Evolutionary conservation across 1,139 yeast genomes (phyloP).

Genomic region (Nakaseomyces bracarensis): DNA sequence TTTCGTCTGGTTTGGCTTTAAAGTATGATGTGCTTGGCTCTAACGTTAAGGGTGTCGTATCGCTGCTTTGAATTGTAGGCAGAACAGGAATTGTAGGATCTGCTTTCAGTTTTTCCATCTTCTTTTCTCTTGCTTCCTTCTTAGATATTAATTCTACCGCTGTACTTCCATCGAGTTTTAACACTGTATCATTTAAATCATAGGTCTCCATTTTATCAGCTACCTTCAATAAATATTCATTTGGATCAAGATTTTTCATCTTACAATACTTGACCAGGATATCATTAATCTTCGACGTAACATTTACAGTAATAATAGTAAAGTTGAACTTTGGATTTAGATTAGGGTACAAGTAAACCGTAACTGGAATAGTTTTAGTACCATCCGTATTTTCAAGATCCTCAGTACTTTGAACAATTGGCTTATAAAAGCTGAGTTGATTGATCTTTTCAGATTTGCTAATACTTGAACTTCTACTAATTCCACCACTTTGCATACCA

Average conservation of each 20-base stretch:
- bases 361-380: constrained; percentile 26
- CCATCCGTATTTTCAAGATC: constrained; percentile 20
- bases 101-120: constrained; percentile 25
- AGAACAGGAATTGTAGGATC: constrained; percentile 24
- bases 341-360: constrained; percentile 32
- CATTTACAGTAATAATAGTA: constrained; percentile 27
- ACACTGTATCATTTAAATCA: constrained; percentile 34
- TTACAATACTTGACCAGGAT: constrained; percentile 31
- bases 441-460: constrained; percentile 15
- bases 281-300: constrained; percentile 33
- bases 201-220: constrained; percentile 25
- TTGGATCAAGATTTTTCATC: constrained; percentile 30
- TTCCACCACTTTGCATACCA: constrained; percentile 8
- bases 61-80: constrained; percentile 31
- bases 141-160: constrained; percentile 28
- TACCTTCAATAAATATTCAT: constrained; percentile 31
- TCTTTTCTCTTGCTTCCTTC: constrained; percentile 27
- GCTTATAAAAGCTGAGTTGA: constrained; percentile 33
- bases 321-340: constrained; percentile 23
- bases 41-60: constrained; percentile 29
- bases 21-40: constrained; percentile 20
- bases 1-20: constrained; percentile 12
- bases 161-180: constrained; percentile 32
- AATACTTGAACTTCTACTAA: constrained; percentile 7
- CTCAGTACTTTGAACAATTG: constrained; percentile 28